Evolutionary conservation across 176 grass and related monocot species (phyloP).

Genomic region (Juncus inflexus): DNA sequence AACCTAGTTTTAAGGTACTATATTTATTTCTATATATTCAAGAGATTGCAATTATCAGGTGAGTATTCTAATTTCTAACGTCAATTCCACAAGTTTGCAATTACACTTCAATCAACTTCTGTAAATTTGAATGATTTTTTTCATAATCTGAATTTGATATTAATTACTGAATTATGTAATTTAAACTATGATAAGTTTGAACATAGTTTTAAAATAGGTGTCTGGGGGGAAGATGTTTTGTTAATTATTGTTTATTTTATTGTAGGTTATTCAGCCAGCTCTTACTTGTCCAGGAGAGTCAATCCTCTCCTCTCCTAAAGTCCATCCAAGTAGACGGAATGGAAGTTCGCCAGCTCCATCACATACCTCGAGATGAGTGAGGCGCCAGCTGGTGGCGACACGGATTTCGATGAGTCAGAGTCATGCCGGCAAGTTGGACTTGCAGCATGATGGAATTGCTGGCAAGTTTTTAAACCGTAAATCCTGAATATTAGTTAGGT

Average conservation of each 20-base stretch:
- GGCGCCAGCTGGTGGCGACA: constrained; percentile 44
- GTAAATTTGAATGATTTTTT: constrained; percentile 35
- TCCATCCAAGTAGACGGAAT: constrained; percentile 89
- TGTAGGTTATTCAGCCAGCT: constrained; percentile 74
- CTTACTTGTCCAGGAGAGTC: constrained; percentile 74
- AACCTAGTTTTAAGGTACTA: constrained; percentile 22
- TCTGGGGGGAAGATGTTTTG: no score
- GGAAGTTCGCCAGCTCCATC: constrained; percentile 69
- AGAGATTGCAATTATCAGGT: constrained; percentile 93
- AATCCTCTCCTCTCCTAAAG: constrained; percentile 94
- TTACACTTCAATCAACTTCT: neutral
- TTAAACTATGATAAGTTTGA: no score
- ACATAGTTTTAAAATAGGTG: no score
- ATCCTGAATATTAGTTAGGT: no score
- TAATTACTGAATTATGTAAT: no score
- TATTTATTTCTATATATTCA: constrained; percentile 41
- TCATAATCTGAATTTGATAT: constrained; percentile 20
- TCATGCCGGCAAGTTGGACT: no score
- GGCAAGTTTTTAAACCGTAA: no score
- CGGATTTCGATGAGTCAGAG: constrained; percentile 61
- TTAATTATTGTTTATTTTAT: constrained; percentile 7
- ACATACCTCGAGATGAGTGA: constrained; percentile 56
- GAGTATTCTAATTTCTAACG: no score
- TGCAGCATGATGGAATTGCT: no score
- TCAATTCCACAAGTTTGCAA: neutral